Conservation (phyloP, 345 rosid species). For the Nasturtium officinale region DNA sequence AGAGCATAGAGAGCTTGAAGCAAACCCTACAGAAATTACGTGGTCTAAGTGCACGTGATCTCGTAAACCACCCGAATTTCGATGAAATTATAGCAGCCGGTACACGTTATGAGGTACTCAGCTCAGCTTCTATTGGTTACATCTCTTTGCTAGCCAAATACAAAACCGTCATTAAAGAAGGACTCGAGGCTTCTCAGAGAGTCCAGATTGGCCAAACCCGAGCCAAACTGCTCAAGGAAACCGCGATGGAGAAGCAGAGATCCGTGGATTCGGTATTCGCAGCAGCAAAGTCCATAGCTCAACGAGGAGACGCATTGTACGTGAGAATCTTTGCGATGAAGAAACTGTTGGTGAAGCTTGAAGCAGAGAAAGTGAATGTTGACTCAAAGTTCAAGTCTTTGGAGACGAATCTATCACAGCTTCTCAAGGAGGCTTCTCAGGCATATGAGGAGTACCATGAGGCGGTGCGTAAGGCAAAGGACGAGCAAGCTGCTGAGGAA, state of each 20-base stretch:
- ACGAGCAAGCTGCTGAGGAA: slow-evolving; percentile 44
- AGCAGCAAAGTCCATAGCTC: slow-evolving; percentile 28
- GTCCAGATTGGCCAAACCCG: slow-evolving; percentile 36
- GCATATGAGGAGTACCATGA: slow-evolving; percentile 41
- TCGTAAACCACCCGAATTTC: slow-evolving; percentile 39
- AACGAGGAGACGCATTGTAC: slow-evolving; percentile 32
- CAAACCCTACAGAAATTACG: slow-evolving; percentile 32
- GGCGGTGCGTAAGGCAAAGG: slow-evolving; percentile 41
- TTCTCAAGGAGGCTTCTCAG: slow-evolving; percentile 42
- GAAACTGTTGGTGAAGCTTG: slow-evolving; percentile 43
- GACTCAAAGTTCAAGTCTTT: slow-evolving; percentile 31
- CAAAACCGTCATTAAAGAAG: slow-evolving; percentile 47
- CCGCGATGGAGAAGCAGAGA: slow-evolving; percentile 44
- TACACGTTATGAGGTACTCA: slow-evolving; percentile 42
- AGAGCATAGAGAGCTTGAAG: slow-evolving; percentile 38
- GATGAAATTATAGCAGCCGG: slow-evolving; percentile 42
- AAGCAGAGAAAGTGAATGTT: slow-evolving; percentile 35
- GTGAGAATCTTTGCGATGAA: slow-evolving; percentile 39
- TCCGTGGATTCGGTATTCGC: slow-evolving; percentile 23
- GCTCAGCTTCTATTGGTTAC: slow-evolving; percentile 46
- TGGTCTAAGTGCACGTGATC: slow-evolving; percentile 41
- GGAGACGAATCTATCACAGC: slow-evolving; percentile 26
- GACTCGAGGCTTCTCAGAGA: slow-evolving; percentile 46
- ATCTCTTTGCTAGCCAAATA: slow-evolving; percentile 47
- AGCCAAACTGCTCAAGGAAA: slow-evolving; percentile 41